Evolutionary conservation across 2,329 filamentous ascomycete species (phyloP), one percentile per base, ranked within the genome.

Genomic region (Trichoderma afroharzianum): DNA sequence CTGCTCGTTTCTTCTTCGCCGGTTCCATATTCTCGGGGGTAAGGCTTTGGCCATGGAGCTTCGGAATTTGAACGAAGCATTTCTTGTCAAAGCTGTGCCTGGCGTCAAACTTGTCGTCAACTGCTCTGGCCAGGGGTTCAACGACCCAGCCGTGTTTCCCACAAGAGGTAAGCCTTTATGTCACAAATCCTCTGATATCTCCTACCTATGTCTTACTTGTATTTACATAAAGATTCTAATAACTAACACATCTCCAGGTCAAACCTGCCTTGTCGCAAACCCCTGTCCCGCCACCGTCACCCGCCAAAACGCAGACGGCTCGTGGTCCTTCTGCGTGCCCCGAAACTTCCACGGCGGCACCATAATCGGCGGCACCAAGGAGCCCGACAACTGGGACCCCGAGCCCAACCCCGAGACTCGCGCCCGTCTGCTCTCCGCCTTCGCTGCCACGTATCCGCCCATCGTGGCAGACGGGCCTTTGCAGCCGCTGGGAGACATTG

Each of bases 291-390:
- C 76, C 6, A 84, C 82, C 4, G 80, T 90, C 33, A 90, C 89
- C 6, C 82, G 87, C 64, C 87, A 91, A 75, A 86, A 88, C 74
- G 81, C 82, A 0, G 87, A 90, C 78, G 88, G 88, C 0, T 85
- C 82, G 9, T 91, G 89, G 88, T 85, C 85, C 0, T 91, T 92
- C 73, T 85, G 85, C 59, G 87, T 92, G 6, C 89, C 90, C 1
- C 85, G 90, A 3, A 86, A 85, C 9, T 86, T 89, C 30, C 83
- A 87, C 39, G 90, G 90, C 3, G 90, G 90, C 3, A 92, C 90
- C 0, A 83, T 92, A 50, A 86, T 92, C 24, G 90, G 90, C 6
- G 90, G 90, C 0, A 92, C 89, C 11, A 91, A 91, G 77, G 86
- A 91, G 76, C 83, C 85, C 1, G 80, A 86, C 70, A 82, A 90